phyloP scores from a whole-genome alignment of 805 yeast genomes.

The Limtongia smithiae region DNA sequence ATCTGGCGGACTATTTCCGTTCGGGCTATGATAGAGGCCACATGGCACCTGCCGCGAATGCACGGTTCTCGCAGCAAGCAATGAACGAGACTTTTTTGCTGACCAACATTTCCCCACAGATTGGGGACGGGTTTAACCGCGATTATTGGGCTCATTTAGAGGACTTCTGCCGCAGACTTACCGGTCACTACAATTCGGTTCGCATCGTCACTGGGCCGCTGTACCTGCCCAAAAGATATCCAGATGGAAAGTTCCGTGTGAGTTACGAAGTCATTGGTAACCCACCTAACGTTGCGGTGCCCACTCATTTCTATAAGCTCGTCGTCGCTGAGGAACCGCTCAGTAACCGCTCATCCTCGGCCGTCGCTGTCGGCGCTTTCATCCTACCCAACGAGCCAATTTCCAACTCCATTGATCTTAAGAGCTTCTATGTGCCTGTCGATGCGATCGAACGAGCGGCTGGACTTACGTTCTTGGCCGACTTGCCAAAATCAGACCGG shows the following conservation, averaged over 20 bases:
- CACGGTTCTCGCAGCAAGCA: constrained; percentile 82
- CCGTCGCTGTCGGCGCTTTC: constrained; percentile 80
- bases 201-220: constrained; percentile 92
- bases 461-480: constrained; percentile 76
- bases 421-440: constrained; percentile 77
- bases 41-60: constrained; percentile 88
- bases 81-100: constrained; percentile 92
- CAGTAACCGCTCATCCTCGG: constrained; percentile 34
- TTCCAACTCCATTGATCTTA: constrained; percentile 64
- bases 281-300: constrained; percentile 95
- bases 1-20: constrained; percentile 81
- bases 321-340: constrained; percentile 72
- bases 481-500: constrained; percentile 55
- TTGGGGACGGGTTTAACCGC: constrained; percentile 94
- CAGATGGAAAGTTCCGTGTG: constrained; percentile 83
- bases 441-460: constrained; percentile 82
- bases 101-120: constrained; percentile 94
- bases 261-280: constrained; percentile 90
- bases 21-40: constrained; percentile 97
- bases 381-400: constrained; percentile 87
- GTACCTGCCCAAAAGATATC: constrained; percentile 72
- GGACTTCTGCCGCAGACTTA: constrained; percentile 76
- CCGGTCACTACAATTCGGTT: constrained; percentile 67
- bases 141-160: constrained; percentile 98
- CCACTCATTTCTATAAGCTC: constrained; percentile 92